Conservation (phyloP, 108 stramenopile species). For the Cyclotella distinguenda region DNA sequence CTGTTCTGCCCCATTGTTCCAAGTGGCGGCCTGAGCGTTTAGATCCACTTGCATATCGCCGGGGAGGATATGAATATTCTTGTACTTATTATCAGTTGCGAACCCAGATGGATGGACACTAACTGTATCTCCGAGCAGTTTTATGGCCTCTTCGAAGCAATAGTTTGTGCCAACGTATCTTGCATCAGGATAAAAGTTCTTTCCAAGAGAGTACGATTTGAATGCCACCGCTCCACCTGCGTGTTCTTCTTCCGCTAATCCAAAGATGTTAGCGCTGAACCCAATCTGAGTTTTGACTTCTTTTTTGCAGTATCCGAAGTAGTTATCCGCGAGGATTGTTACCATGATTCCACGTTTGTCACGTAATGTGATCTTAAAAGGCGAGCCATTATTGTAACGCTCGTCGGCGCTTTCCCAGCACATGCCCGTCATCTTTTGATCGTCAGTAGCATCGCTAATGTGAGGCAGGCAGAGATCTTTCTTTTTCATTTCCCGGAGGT, state of each 20-base stretch:
- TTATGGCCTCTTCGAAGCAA: constrained; percentile 44
- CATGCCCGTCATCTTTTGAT: constrained; percentile 59
- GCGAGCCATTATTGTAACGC: constrained; percentile 55
- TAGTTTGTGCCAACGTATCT: constrained; percentile 35
- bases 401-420: constrained; percentile 51
- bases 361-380: constrained; percentile 60
- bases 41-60: constrained; percentile 53
- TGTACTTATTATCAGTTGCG: constrained; percentile 57
- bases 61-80: constrained; percentile 54
- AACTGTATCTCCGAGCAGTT: constrained; percentile 51
- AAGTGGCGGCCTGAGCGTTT: constrained; percentile 45
- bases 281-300: constrained; percentile 66
- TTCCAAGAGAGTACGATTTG: constrained; percentile 52
- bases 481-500: constrained; percentile 52
- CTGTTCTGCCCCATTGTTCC: constrained; percentile 39
- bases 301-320: constrained; percentile 65
- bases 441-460: constrained; percentile 49
- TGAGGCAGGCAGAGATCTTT: constrained; percentile 55
- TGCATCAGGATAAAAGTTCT: constrained; percentile 48
- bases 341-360: constrained; percentile 68
- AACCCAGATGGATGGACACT: constrained; percentile 52
- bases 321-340: constrained; percentile 63
- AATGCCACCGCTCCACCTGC: constrained; percentile 63
- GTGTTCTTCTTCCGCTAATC: constrained; percentile 60
- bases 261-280: constrained; percentile 53